Percentiles rank a stretch among this genome's conserved stretches.
These are phyloP conservation scores for Trypanosoma caninum DNA, from an alignment of 208 protist genomes.

Conservation along the genomic window DNA sequence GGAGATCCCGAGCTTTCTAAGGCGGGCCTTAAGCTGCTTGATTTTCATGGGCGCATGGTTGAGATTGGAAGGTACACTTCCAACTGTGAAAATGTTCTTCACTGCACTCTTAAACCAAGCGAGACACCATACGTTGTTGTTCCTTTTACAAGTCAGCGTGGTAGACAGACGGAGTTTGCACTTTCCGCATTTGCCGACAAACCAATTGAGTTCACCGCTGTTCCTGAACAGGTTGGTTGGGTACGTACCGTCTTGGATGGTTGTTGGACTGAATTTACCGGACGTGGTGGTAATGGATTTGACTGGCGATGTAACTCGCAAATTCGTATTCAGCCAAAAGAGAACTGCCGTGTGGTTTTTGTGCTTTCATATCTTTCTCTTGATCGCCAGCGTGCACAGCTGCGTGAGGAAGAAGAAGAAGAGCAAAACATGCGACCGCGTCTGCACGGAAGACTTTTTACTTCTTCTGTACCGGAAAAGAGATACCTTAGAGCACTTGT, in stretches of 20 bases:
- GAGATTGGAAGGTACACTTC: constrained; percentile 87
- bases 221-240: constrained; percentile 87
- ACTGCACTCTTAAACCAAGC: constrained; percentile 67
- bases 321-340: constrained; percentile 50
- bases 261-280: constrained; percentile 81
- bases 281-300: constrained; percentile 70
- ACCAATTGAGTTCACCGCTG: constrained; percentile 74
- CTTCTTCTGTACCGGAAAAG: constrained; percentile 71
- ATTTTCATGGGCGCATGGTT: constrained; percentile 88
- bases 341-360: constrained; percentile 77
- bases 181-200: constrained; percentile 81
- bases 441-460: constrained; percentile 86
- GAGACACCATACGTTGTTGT: constrained; percentile 86
- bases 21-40: constrained; percentile 83
- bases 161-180: constrained; percentile 77
- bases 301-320: constrained; percentile 91
- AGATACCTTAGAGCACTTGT: constrained; percentile 85
- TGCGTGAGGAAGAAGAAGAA: constrained; percentile 68
- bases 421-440: constrained; percentile 70
- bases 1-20: constrained; percentile 66
- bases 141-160: constrained; percentile 85
- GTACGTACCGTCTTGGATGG: constrained; percentile 79
- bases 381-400: constrained; percentile 53
- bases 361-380: constrained; percentile 84
- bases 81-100: constrained; percentile 90